Evolutionary conservation across 441 rosid genomes (phyloP).

Genomic region (Euphorbia corollata): DNA sequence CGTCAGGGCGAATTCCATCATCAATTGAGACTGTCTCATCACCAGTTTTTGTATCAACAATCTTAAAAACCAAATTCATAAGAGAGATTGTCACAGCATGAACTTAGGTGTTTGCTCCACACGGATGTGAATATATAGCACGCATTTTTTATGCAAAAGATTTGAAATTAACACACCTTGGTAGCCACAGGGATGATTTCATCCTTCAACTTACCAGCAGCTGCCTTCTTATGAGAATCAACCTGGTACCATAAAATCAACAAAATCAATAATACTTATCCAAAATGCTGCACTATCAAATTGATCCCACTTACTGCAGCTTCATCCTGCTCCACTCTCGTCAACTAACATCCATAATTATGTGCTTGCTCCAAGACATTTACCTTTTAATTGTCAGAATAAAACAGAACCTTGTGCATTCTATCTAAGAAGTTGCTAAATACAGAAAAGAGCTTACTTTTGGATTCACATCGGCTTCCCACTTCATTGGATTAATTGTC

Average conservation of each 20-base stretch:
- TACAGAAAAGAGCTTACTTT: slow-evolving; percentile 39
- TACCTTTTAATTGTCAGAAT: slow-evolving; percentile 38
- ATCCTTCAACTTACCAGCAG: slow-evolving; percentile 88
- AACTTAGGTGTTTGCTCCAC: slow-evolving; percentile 6
- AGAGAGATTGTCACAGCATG: slow-evolving; percentile 1
- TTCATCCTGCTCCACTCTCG: slow-evolving; percentile 90
- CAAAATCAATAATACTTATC: slow-evolving; percentile 10
- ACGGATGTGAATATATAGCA: neutral
- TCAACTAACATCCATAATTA: slow-evolving; percentile 89
- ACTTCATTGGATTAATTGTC: slow-evolving; percentile 76
- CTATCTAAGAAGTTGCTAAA: neutral
- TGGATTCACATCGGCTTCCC: slow-evolving; percentile 82
- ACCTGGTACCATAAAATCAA: slow-evolving; percentile 44
- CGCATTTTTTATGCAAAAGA: neutral
- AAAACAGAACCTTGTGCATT: slow-evolving; percentile 9
- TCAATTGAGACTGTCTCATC: slow-evolving; percentile 71
- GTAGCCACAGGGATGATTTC: slow-evolving; percentile 84
- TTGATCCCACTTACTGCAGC: slow-evolving; percentile 67
- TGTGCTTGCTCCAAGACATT: slow-evolving; percentile 68
- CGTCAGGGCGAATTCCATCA: slow-evolving; percentile 80
- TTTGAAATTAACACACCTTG: slow-evolving; percentile 48
- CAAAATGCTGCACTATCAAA: slow-evolving; percentile 4
- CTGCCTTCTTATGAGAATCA: slow-evolving; percentile 92
- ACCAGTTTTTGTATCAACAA: slow-evolving; percentile 91
- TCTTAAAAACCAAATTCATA: slow-evolving; percentile 36